Evolutionary conservation across 2,329 filamentous ascomycete genomes (phyloP).

Genomic region (Fusarium sp.): DNA sequence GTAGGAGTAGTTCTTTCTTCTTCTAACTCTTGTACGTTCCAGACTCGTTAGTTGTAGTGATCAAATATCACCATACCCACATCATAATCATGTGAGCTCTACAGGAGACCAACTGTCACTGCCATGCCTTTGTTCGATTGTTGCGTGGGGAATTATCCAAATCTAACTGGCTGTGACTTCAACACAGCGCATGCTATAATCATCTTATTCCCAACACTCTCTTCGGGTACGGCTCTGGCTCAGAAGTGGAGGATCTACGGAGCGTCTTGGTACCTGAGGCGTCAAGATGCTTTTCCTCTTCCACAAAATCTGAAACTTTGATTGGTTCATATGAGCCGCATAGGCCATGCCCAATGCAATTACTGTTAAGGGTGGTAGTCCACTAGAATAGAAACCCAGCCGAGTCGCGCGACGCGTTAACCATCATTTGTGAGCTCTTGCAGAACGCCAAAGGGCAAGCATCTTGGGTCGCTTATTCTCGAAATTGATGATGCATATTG

Average conservation of each 20-base stretch:
- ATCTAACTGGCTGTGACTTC: conserved; percentile 12
- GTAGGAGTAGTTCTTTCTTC: no score
- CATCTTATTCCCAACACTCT: not conserved
- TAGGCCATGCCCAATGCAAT: conserved; percentile 16
- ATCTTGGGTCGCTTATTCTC: conserved; percentile 14
- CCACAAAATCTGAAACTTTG: not conserved
- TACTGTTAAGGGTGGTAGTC: not conserved
- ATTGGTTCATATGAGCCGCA: conserved; percentile 9
- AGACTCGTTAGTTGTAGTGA: not conserved
- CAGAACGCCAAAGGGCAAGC: conserved; percentile 29
- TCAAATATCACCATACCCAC: conserved; percentile 7
- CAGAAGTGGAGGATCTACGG: not conserved
- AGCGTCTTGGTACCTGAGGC: conserved; percentile 10
- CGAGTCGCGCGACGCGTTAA: conserved; percentile 48
- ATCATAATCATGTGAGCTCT: conserved; percentile 21
- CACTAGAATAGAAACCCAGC: not conserved
- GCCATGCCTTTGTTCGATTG: not conserved
- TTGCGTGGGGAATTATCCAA: conserved; percentile 14
- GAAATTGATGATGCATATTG: conserved; percentile 25
- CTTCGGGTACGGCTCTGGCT: no score
- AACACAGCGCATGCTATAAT: not conserved
- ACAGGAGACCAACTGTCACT: not conserved
- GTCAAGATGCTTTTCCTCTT: not conserved
- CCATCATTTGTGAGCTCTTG: conserved; percentile 37
- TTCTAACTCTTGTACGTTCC: not conserved